Evolutionary conservation across 2,329 filamentous ascomycete genomes (phyloP).

Genomic region (Coniochaeta hoffmannii): DNA sequence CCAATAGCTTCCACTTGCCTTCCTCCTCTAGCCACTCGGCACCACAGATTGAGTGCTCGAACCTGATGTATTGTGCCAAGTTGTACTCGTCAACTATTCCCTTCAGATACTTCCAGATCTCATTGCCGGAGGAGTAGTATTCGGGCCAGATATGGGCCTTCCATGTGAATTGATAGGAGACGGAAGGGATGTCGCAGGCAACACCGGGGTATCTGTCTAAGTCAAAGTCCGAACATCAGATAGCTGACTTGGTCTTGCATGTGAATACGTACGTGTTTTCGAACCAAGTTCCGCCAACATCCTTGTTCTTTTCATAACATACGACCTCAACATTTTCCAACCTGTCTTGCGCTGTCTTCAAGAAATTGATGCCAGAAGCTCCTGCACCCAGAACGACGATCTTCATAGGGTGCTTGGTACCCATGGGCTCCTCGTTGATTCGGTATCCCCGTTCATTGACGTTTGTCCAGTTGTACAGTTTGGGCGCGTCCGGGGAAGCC

Average conservation of each 20-base stretch:
- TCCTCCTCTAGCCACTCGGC: conserved; percentile 11
- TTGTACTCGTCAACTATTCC: conserved; percentile 30
- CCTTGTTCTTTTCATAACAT: conserved; percentile 20
- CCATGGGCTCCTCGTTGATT: conserved; percentile 4
- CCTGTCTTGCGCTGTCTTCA: neutral
- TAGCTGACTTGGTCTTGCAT: neutral
- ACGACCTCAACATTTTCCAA: conserved; percentile 8
- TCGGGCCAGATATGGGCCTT: conserved; percentile 46
- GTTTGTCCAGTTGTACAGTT: neutral
- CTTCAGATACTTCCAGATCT: conserved; percentile 47
- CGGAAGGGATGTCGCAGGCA: conserved; percentile 31
- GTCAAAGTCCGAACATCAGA: neutral
- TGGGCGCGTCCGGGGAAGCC: neutral
- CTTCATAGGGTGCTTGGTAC: conserved; percentile 1
- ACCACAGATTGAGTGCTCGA: conserved; percentile 12
- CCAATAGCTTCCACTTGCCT: conserved; percentile 2
- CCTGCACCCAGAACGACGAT: conserved; percentile 4
- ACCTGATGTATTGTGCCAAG: conserved; percentile 17
- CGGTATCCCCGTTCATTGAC: conserved; percentile 1
- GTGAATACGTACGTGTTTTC: conserved; percentile 10
- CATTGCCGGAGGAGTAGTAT: conserved; percentile 42
- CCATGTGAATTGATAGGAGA: conserved; percentile 46
- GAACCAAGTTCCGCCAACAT: conserved; percentile 18
- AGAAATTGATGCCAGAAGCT: conserved; percentile 2
- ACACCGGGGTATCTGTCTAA: conserved; percentile 1